These are phyloP conservation scores for Xylaria sp. DNA, from an alignment of 2,329 filamentous ascomycete species.

Conservation along the genomic window DNA sequence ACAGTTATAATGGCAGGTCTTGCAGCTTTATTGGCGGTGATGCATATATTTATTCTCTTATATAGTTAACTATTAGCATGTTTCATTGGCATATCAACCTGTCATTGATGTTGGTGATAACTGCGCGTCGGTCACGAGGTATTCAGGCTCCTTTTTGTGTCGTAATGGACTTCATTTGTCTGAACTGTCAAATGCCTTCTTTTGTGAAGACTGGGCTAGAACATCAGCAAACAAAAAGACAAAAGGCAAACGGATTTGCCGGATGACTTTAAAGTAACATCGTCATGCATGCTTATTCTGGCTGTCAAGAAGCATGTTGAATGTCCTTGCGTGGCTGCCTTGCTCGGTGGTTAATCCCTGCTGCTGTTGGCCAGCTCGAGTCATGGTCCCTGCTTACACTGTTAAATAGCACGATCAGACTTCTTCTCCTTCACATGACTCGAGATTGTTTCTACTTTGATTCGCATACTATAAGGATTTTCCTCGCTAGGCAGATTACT, in stretches of 20 bases:
- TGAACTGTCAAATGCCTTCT: not conserved
- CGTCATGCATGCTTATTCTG: constrained; percentile 33
- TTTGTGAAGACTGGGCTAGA: not conserved
- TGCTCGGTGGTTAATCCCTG: constrained; percentile 31
- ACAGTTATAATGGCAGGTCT: constrained; percentile 9
- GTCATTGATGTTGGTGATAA: not conserved
- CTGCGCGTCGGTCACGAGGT: constrained; percentile 14
- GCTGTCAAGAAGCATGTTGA: constrained; percentile 15
- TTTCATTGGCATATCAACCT: constrained; percentile 10
- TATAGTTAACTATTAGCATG: constrained; percentile 3
- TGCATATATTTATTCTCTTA: constrained; percentile 4
- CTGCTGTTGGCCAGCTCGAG: constrained; percentile 31
- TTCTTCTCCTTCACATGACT: constrained; percentile 28
- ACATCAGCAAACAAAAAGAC: not conserved
- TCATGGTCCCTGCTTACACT: constrained; percentile 25
- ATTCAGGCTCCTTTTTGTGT: not conserved
- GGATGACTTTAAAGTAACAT: constrained; percentile 31
- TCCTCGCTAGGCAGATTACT: constrained; percentile 11
- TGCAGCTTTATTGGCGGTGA: constrained; percentile 18
- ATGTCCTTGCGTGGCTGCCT: constrained; percentile 28
- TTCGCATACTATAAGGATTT: not conserved
- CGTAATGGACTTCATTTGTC: not conserved
- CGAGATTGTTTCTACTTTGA: constrained; percentile 10
- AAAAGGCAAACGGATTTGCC: constrained; percentile 10
- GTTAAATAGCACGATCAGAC: constrained; percentile 1